Evolutionary conservation across 768 basidiomycete species (phyloP), one percentile per base, ranked within the genome.

Genomic region (Suillus paluster): DNA sequence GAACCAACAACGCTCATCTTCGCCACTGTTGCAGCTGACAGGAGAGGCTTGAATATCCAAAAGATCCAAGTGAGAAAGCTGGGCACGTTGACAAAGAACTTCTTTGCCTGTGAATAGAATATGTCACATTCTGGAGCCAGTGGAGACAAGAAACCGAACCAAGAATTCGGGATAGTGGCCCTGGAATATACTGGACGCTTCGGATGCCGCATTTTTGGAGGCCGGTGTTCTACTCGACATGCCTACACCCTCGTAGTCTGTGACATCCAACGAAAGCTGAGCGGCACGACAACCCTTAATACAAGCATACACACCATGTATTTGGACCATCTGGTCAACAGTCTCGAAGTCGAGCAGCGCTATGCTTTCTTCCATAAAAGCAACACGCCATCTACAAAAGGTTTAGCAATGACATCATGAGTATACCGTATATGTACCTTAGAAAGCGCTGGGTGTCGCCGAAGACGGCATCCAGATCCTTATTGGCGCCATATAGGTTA

Each of bases 21-120:
- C 9, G 88, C 87, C 38, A 91, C 71, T n/a, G 92, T 94, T 33
- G 83, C 83, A 8, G 89, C 73, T 2, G 92, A 84, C 15, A 94
- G 72, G 64, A 94, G 70, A 0, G 91, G 83, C 71, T 89, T 94
- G 81, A 94, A 93, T 17, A 81, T 65, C 92, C 92, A 94, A 77
- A 92, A 94, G 63, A 94, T 82, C 91, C 92, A 94, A 44, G 86
- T 83, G 66, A 93, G 80, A 61, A 91, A 68, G 2, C 84, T 83
- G 0, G 92, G 92, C 14, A 94, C 91, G 67, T 91, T 92, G 69
- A 94, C 80, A 69, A 94, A 94, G 77, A 88, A 91, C 71, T 94
- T 94, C 70, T 82, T 83, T 68, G 84, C 81, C 89, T 90, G 64
- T 23, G 55, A 25, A 55, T 27, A 41, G 34, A 15, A 53, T 25